phyloP scores from a whole-genome alignment of 805 yeast species.

The Yamadazyma tumulicola region DNA sequence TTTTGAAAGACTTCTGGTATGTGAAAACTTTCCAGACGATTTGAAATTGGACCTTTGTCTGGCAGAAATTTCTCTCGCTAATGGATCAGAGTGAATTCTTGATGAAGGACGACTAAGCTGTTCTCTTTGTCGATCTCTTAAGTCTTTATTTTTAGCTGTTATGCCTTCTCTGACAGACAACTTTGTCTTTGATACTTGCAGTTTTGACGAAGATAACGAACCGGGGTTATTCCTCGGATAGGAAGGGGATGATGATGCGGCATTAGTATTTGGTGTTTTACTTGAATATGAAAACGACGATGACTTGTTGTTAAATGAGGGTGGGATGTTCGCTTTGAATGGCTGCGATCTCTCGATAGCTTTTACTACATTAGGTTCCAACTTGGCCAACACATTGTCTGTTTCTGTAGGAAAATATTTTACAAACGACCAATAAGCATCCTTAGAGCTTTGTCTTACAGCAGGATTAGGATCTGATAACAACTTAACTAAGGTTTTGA shows the following conservation, averaged over 20 bases:
- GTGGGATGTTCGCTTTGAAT: not conserved
- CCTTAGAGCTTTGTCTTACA: constrained; percentile 73
- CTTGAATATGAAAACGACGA: constrained; percentile 3
- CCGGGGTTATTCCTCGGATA: constrained; percentile 1
- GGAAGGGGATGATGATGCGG: not conserved
- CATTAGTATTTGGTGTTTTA: not conserved
- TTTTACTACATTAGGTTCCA: constrained; percentile 48
- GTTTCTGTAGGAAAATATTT: constrained; percentile 53
- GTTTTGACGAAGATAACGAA: constrained; percentile 1
- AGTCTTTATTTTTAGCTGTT: constrained; percentile 40
- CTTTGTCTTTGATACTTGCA: constrained; percentile 24
- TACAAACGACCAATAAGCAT: constrained; percentile 68
- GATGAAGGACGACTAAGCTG: constrained; percentile 17
- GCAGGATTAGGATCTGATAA: constrained; percentile 75
- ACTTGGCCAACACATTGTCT: constrained; percentile 30
- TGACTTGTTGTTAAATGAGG: constrained; percentile 2
- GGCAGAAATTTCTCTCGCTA: not conserved
- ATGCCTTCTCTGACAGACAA: constrained; percentile 50
- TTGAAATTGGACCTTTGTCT: not conserved
- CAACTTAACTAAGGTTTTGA: constrained; percentile 53
- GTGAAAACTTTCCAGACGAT: constrained; percentile 1
- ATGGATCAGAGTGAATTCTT: constrained; percentile 6
- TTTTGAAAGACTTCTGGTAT: not conserved
- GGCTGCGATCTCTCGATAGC: constrained; percentile 65
- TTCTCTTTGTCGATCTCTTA: constrained; percentile 23